Base-by-base conservation (phyloP, 2,329 filamentous ascomycete genomes). In the Colletotrichum nymphaeae region DNA sequence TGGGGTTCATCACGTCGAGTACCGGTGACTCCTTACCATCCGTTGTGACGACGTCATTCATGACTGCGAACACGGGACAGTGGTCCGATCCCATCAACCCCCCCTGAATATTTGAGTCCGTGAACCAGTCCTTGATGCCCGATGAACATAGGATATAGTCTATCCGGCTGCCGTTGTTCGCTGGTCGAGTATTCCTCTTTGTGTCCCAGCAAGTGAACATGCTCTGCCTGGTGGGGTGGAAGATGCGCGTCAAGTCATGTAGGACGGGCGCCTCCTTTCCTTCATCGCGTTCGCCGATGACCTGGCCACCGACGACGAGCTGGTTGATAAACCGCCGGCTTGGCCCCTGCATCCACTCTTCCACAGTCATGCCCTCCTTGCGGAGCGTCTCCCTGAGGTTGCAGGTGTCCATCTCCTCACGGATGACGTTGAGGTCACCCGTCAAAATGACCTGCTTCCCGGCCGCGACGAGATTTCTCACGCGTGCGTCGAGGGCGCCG, bases 121-220 rank as follows among this genome's bases (percentile, higher is more conserved):
- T 86, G 78, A 98, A 93, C 95, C 95, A 98, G 64, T 89, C 85
- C 78, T 92, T 93, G 86, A 98, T 93, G 46, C 90, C 89, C 53
- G 92, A 86, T 76, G 92, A 97, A 80, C 95, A 97, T 4, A 98
- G 88, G 22, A 99, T 89, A 82, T 97, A 98, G 82, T 99, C 97
- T 77, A 98, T 98, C 46, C 97, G 91, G 67, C 94, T 93, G 6
- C 97, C 97, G 81, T 93, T 97, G 80, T 98, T 98, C 3, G 94
- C 95, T 3, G 96, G 96, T n/a, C 97, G 89, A n/a, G 94, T 94
- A 82, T 98, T 98, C 79, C 95, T 93, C 81, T 94, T 95, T 63
- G 94, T 95, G 75, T 98, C 95, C 96, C 96, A 98, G 81, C 96
- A 98, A 0, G 97, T 98, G 81, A 95, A 98, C 97, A 99, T 98